Percentiles rank a stretch among this genome's conserved stretches.
phyloP scores from a whole-genome alignment of 2,329 filamentous ascomycete genomes.

The Aureobasidium vineae region DNA sequence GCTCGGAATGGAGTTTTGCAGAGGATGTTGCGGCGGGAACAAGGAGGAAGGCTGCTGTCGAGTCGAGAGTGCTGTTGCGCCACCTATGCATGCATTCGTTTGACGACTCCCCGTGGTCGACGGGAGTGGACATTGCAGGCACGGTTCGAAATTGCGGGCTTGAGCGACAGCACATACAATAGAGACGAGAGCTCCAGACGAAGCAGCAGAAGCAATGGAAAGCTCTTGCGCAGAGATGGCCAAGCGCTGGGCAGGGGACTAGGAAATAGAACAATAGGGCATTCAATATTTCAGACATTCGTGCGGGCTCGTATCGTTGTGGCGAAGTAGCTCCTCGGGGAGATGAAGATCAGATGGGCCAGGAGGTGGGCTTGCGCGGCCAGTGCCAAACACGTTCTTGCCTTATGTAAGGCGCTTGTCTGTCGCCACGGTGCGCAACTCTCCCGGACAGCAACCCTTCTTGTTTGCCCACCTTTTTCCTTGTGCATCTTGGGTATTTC shows the following conservation, averaged over 20 bases:
- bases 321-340: slow-evolving; percentile 24
- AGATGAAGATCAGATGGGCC: slow-evolving; percentile 25
- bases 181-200: not conserved
- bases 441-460: slow-evolving; percentile 12
- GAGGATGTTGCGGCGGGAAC: not conserved
- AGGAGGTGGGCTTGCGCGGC: slow-evolving; percentile 25
- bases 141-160: slow-evolving; percentile 8
- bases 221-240: not conserved
- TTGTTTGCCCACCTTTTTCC: slow-evolving; percentile 7
- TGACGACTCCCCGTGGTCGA: slow-evolving; percentile 1
- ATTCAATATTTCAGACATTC: slow-evolving; percentile 18
- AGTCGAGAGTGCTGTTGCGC: slow-evolving; percentile 14
- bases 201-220: slow-evolving; percentile 23
- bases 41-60: slow-evolving; percentile 1
- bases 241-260: slow-evolving; percentile 21
- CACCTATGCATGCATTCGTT: slow-evolving; percentile 18
- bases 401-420: slow-evolving; percentile 23
- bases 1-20: slow-evolving; percentile 18
- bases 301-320: slow-evolving; percentile 24
- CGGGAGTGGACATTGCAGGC: slow-evolving; percentile 13
- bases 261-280: not conserved
- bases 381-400: slow-evolving; percentile 15
- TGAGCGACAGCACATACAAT: slow-evolving; percentile 7
- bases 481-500: slow-evolving; percentile 11
- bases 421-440: slow-evolving; percentile 14